phyloP scores from a whole-genome alignment of 2,329 filamentous ascomycete genomes.

The Fusarium neocosmosporiellum region DNA sequence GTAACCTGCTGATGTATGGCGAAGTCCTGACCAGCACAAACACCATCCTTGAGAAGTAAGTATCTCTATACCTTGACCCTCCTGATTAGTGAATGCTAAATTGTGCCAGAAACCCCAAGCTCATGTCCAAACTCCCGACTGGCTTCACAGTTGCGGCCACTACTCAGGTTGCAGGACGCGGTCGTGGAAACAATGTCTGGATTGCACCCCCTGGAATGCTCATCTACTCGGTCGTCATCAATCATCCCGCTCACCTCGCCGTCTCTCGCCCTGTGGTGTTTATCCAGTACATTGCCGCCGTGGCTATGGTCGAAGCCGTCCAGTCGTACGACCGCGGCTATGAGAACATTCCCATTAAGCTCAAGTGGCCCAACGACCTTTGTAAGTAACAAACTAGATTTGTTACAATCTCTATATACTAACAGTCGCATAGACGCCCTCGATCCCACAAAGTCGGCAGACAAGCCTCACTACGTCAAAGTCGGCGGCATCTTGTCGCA shows the following conservation, averaged over 20 bases:
- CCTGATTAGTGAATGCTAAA: not conserved
- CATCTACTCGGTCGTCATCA: conserved; percentile 89
- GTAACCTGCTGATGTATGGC: conserved; percentile 83
- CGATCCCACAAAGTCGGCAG: conserved; percentile 66
- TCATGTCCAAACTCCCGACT: conserved; percentile 80
- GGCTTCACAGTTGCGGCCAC: conserved; percentile 92
- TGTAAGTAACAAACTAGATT: conserved; percentile 58
- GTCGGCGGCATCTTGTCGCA: conserved; percentile 95
- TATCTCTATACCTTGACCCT: not conserved
- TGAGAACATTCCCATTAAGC: conserved; percentile 77
- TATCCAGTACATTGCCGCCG: conserved; percentile 90
- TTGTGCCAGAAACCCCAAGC: conserved; percentile 73
- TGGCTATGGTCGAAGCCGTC: conserved; percentile 88
- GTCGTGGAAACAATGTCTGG: conserved; percentile 94
- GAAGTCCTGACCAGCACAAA: conserved; percentile 96
- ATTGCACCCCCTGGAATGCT: conserved; percentile 87
- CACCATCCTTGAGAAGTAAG: conserved; percentile 87
- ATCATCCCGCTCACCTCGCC: conserved; percentile 80
- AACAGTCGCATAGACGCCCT: conserved; percentile 64
- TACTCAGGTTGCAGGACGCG: conserved; percentile 87
- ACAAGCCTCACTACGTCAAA: conserved; percentile 75
- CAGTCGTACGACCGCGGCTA: conserved; percentile 83
- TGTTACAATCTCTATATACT: rapidly evolving
- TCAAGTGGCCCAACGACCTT: conserved; percentile 99
- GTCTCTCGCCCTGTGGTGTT: conserved; percentile 86